Conservation (phyloP, 306 rosid species). For the Oemleria cerasiformis region DNA sequence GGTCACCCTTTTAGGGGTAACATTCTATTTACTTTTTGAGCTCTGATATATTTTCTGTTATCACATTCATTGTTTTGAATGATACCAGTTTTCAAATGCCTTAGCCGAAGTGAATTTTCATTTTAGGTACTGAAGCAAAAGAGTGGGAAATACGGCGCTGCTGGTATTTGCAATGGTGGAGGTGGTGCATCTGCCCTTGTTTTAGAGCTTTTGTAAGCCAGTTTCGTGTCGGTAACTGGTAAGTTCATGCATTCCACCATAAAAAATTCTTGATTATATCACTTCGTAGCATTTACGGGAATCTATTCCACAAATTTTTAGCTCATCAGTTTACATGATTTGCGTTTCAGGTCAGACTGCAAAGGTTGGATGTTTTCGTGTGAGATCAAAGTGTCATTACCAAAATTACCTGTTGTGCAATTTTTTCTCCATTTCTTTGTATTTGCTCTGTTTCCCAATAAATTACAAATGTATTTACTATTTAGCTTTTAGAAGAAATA, state of each 20-base stretch:
- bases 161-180: conserved; percentile 97
- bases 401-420: conserved; percentile 25
- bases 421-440: conserved; percentile 5
- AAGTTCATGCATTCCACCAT: not conserved
- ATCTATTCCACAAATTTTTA: not conserved
- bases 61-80: not conserved
- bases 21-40: not conserved
- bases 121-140: conserved; percentile 79
- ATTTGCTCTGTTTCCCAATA: conserved; percentile 27
- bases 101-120: conserved; percentile 5
- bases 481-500: conserved; percentile 25
- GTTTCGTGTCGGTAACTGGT: conserved; percentile 9
- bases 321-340: not conserved
- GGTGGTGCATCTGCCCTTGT: conserved; percentile 99
- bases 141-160: conserved; percentile 87
- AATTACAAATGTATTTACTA: conserved; percentile 22
- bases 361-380: conserved; percentile 5
- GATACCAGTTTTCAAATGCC: conserved; percentile 2
- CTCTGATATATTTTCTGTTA: not conserved
- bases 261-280: not conserved
- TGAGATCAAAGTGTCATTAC: conserved; percentile 25
- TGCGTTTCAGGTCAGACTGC: not conserved
- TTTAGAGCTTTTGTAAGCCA: conserved; percentile 67
- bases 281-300: not conserved
- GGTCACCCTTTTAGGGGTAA: conserved; percentile 96